Evolutionary conservation across 805 yeast species (phyloP).

Genomic region (Tetrapisispora pingtungensis): DNA sequence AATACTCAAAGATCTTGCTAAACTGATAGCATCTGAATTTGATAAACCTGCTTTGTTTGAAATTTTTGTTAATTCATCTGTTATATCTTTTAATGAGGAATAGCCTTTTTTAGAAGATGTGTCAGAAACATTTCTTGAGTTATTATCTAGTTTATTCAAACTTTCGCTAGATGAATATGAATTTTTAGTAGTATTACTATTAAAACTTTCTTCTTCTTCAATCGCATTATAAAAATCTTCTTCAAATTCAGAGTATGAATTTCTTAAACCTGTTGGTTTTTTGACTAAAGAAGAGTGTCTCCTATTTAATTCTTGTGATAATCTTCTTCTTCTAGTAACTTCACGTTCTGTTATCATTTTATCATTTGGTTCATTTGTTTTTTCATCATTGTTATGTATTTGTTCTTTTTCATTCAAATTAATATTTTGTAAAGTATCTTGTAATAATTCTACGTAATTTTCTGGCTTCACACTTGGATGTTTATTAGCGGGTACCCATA

Average conservation of each 20-base stretch:
- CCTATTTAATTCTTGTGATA: not conserved
- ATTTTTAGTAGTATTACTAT: conserved; percentile 2
- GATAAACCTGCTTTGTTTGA: conserved; percentile 67
- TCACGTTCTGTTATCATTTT: conserved; percentile 6
- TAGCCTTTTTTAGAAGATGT: not conserved
- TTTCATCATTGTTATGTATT: not conserved
- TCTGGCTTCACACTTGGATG: conserved; percentile 93
- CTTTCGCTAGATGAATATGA: not conserved
- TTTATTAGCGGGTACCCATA: conserved; percentile 92
- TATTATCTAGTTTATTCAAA: no score
- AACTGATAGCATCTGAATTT: conserved; percentile 67
- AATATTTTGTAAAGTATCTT: conserved; percentile 29
- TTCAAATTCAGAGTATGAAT: conserved; percentile 21
- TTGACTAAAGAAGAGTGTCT: conserved; percentile 18
- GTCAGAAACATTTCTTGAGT: not conserved
- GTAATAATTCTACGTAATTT: conserved; percentile 60
- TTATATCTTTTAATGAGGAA: conserved; percentile 59
- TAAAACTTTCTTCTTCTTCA: conserved; percentile 26
- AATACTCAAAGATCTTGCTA: conserved; percentile 69
- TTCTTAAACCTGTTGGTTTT: conserved; percentile 24
- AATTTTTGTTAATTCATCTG: conserved; percentile 61
- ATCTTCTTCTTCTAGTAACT: not conserved
- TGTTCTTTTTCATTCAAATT: conserved; percentile 7
- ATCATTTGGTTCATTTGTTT: conserved; percentile 10
- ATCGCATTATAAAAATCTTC: conserved; percentile 25